Evolutionary conservation across 169 alveolate species (phyloP).

Genomic region (Pseudocohnilembus persalinus): DNA sequence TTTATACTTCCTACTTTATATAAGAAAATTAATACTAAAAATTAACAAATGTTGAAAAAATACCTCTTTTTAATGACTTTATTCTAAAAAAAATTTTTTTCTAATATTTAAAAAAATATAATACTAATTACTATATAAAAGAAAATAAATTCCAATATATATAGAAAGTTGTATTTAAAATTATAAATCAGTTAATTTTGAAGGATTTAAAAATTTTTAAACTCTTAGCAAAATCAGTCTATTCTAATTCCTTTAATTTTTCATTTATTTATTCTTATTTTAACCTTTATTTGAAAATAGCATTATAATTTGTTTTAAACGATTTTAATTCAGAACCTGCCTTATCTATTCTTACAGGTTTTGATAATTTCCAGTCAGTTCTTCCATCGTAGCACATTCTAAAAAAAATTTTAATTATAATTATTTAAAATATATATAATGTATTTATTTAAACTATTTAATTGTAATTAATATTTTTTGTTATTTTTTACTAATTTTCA

Average conservation of each 20-base stretch:
- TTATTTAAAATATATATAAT: neutral
- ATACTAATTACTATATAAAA: too few relatives aligned
- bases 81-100: too few relatives aligned
- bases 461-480: too few relatives aligned
- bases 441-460: neutral
- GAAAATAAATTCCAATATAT: too few relatives aligned
- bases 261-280: slow-evolving; percentile 41
- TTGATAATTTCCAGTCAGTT: slow-evolving; percentile 40
- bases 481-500: slow-evolving; percentile 24
- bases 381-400: slow-evolving; percentile 24
- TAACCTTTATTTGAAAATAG: slow-evolving; percentile 41
- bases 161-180: too few relatives aligned
- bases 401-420: too few relatives aligned
- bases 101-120: too few relatives aligned
- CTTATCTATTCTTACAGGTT: slow-evolving; percentile 43
- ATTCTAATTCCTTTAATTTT: slow-evolving; percentile 35
- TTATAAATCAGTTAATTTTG: slow-evolving; percentile 43
- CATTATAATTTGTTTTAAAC: slow-evolving; percentile 47
- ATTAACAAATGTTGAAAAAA: too few relatives aligned
- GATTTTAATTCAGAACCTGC: slow-evolving; percentile 45
- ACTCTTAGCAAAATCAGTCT: slow-evolving; percentile 40
- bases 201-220: slow-evolving; percentile 36
- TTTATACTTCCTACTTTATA: too few relatives aligned
- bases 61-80: too few relatives aligned
- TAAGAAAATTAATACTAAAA: too few relatives aligned